phyloP scores from a whole-genome alignment of 2,329 filamentous ascomycete genomes.

The Magnaporthales sp. region DNA sequence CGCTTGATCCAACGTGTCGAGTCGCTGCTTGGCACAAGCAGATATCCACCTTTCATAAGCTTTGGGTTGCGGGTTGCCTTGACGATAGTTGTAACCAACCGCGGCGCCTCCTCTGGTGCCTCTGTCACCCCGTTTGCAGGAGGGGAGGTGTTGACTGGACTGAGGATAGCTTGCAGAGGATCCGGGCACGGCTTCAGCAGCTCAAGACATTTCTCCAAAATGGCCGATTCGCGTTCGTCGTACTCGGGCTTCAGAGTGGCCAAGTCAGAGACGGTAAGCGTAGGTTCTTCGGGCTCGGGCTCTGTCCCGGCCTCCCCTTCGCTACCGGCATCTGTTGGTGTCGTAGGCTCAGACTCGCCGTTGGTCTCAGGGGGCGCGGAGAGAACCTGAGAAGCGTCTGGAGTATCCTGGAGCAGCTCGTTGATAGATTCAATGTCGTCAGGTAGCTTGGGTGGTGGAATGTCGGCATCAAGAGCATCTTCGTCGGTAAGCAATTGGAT shows the following conservation, averaged over 20 bases:
- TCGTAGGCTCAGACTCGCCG: conserved; percentile 12
- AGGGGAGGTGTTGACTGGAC: conserved; percentile 56
- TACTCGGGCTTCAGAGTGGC: conserved; percentile 29
- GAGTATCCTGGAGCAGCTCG: conserved; percentile 49
- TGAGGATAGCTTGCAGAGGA: conserved; percentile 45
- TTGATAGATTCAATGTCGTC: conserved; percentile 44
- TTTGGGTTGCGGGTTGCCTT: conserved; percentile 72
- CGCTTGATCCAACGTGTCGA: conserved; percentile 82
- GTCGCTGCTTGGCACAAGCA: conserved; percentile 75
- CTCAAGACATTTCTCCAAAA: conserved; percentile 48
- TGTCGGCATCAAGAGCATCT: conserved; percentile 25
- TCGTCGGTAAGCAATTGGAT: conserved; percentile 21
- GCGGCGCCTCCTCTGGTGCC: conserved; percentile 43
- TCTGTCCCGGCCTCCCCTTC: conserved; percentile 17
- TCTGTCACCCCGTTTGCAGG: conserved; percentile 52
- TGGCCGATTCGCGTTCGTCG: conserved; percentile 32
- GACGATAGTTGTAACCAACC: conserved; percentile 67
- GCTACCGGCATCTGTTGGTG: conserved; percentile 1
- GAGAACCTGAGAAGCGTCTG: conserved; percentile 31
- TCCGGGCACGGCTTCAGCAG: conserved; percentile 58
- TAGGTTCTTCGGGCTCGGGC: conserved; percentile 16
- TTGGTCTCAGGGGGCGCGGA: conserved; percentile 9
- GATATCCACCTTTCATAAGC: conserved; percentile 77
- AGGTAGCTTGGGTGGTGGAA: conserved; percentile 24
- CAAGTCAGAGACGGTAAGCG: conserved; percentile 6